Evolutionary conservation across 352 stramenopile species (phyloP).

Genomic region (Phytophthora sansomeana): DNA sequence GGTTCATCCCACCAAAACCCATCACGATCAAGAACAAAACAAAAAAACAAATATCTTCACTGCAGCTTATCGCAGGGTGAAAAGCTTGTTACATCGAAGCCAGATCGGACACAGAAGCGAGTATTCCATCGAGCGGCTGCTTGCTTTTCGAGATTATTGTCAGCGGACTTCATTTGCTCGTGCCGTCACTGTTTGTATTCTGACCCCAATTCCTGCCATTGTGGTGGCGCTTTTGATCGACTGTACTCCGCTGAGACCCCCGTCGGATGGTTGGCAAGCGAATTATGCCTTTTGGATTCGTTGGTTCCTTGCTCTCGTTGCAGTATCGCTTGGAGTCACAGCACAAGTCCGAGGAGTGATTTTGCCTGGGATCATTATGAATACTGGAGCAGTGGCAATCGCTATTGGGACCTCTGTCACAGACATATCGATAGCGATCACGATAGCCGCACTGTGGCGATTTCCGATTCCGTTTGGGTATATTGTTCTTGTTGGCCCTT

Average conservation of each 20-base stretch:
- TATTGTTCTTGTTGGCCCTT: constrained; percentile 11
- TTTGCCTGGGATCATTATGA: constrained; percentile 2
- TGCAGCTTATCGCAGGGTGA: background rate
- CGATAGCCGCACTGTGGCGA: constrained; percentile 6
- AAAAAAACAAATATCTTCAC: background rate
- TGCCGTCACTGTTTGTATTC: constrained; percentile 8
- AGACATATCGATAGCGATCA: constrained; percentile 5
- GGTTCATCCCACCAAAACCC: background rate
- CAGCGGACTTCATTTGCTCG: constrained; percentile 2
- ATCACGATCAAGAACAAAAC: background rate
- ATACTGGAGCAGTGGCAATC: constrained; percentile 5
- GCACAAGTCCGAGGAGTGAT: constrained; percentile 21
- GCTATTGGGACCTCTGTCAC: constrained; percentile 1
- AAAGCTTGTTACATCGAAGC: constrained; percentile 2
- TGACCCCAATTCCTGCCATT: constrained; percentile 22
- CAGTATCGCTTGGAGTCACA: constrained; percentile 8
- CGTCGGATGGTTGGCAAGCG: constrained; percentile 12
- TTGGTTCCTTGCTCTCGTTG: constrained; percentile 8
- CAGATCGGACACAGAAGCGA: constrained; percentile 23
- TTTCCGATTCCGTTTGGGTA: constrained; percentile 35
- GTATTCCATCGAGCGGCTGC: constrained; percentile 16
- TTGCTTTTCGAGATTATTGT: constrained; percentile 16
- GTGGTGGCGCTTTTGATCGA: constrained; percentile 19
- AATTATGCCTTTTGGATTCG: constrained; percentile 37
- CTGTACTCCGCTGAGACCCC: constrained; percentile 24